Evolutionary conservation across 2,329 filamentous ascomycete genomes (phyloP), one percentile per base, ranked within the genome.

Genomic region (Scedosporium aurantiacum): DNA sequence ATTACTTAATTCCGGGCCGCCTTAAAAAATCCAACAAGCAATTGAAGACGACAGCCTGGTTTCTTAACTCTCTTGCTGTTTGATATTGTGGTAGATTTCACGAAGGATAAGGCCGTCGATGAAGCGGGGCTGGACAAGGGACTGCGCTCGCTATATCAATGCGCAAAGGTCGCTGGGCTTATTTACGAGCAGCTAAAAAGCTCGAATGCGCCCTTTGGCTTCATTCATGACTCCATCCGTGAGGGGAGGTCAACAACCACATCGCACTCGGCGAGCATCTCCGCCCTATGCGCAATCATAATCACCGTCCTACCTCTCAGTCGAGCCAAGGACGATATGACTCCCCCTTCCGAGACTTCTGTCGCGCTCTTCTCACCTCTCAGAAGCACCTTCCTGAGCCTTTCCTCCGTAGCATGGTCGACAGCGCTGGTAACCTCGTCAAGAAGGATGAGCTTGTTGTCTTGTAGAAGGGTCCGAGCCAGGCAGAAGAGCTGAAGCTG

Each of bases 401-500:
- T n/a, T 23, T 60, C 50, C 21, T 67, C 65, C 23, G 60, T 68
- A 8, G 63, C 63, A 5, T 43, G 56, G 21, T 65, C 65, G 2
- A 67, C 40, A 18, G 57, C 56, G 50, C 65, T 64, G 12, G 64
- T 65, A 7, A 63, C 62, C 40, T 68, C 65, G 43, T 68, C 66
- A 1, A 67, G 55, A 4, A 67, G 57, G n/a, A 68, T 23, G 18
- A 68, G 62, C 5, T 37, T 58, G 21, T 47, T 61, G 43, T 65
- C 66, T 12, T 60, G 63, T 7, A 68, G 58, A 5, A 66, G 52
- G 2, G 65, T 62, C 12, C 65, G 57, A 7, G 66, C 65, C 23
- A 67, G 63, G 8, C 60, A 65, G 4, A 68, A 27, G 21, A 66
- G 63, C 54, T 66, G 65, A 52, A 65, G 62, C 61, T 67, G 62